phyloP scores from a whole-genome alignment of 805 yeast species.

The Brettanomyces bruxellensis region DNA sequence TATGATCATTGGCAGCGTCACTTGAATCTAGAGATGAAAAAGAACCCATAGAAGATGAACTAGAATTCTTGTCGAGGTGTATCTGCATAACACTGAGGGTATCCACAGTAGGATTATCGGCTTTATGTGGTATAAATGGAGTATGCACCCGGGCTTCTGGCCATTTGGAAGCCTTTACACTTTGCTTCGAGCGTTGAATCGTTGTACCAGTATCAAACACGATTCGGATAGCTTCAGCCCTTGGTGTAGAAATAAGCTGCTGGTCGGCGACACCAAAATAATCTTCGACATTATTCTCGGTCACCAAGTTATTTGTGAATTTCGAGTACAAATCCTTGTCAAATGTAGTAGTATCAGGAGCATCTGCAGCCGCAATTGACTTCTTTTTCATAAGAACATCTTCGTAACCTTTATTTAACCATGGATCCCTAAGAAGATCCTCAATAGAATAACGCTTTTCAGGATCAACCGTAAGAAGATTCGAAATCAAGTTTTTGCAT shows the following conservation, averaged over 20 bases:
- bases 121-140: too few species aligned
- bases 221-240: conserved; percentile 29
- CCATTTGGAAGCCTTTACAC: background rate
- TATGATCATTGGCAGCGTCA: conserved; percentile 5
- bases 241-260: conserved; percentile 20
- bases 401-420: conserved; percentile 36
- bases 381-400: conserved; percentile 5
- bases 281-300: conserved; percentile 15
- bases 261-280: conserved; percentile 9
- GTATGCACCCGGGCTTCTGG: too few species aligned
- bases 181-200: conserved; percentile 15
- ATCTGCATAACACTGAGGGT: too few species aligned
- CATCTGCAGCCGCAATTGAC: conserved; percentile 20
- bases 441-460: conserved; percentile 57
- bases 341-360: conserved; percentile 20
- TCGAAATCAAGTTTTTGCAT: conserved; percentile 60
- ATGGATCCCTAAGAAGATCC: conserved; percentile 61
- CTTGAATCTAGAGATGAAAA: conserved; percentile 6
- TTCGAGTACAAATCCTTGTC: conserved; percentile 19
- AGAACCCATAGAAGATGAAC: conserved; percentile 5
- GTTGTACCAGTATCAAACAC: conserved; percentile 29
- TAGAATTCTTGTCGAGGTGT: background rate
- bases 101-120: too few species aligned
- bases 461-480: conserved; percentile 64
- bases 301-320: conserved; percentile 19